These are phyloP conservation scores for Trichoderma virens DNA, from an alignment of 495 filamentous ascomycete species.

Conservation along the genomic window DNA sequence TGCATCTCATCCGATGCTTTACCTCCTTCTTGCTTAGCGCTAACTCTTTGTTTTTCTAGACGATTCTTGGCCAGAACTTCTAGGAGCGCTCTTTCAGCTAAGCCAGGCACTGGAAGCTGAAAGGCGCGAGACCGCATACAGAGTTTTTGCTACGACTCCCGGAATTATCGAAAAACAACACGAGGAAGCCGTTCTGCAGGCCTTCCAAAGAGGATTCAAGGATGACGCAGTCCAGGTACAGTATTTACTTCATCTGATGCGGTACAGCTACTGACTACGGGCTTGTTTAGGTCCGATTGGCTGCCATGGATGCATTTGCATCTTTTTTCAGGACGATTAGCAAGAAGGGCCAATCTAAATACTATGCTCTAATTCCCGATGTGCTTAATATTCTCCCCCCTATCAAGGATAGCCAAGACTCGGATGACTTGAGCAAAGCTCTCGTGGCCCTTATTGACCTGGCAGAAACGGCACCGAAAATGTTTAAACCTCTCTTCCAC, in stretches of 20 bases:
- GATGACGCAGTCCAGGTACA: constrained; percentile 74
- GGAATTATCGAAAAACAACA: constrained; percentile 96
- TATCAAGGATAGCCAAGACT: constrained; percentile 81
- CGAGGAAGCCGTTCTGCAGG: constrained; percentile 71
- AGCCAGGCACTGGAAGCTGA: constrained; percentile 76
- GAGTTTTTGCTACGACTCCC: constrained; percentile 91
- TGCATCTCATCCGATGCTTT: background rate
- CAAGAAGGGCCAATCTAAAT: constrained; percentile 81
- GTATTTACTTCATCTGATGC: background rate
- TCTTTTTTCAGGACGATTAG: constrained; percentile 85
- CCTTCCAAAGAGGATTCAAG: constrained; percentile 86
- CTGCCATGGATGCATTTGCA: constrained; percentile 93
- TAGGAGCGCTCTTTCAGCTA: constrained; percentile 74
- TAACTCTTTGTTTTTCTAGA: constrained; percentile 36
- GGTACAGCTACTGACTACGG: constrained; percentile 12
- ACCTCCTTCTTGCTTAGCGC: constrained; percentile 17
- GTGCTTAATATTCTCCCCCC: constrained; percentile 89
- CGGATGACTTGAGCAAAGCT: constrained; percentile 80
- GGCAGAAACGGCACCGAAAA: constrained; percentile 82
- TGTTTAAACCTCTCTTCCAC: constrained; percentile 91
- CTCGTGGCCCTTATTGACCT: constrained; percentile 88
- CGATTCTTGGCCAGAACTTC: constrained; percentile 83
- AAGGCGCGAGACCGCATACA: constrained; percentile 82
- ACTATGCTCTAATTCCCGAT: constrained; percentile 75
- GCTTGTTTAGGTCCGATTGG: constrained; percentile 60